A percentile compares a stretch with the other conserved stretches of the same genome.
Evolutionary conservation across 1,139 yeast species (phyloP).

Genomic region (Saccharomyces hybrid): DNA sequence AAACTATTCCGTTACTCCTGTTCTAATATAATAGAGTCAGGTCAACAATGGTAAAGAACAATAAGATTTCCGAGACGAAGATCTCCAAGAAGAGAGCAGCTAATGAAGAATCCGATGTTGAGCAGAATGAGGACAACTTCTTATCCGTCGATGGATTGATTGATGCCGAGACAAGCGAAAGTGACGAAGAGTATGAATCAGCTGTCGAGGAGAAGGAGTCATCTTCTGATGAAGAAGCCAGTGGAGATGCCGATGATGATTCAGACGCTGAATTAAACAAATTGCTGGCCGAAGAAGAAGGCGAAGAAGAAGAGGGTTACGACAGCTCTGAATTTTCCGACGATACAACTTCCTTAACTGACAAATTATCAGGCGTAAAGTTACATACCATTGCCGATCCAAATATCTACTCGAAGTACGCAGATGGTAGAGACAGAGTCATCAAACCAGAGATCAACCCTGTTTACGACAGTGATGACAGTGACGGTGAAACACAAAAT

Average conservation of each 20-base stretch:
- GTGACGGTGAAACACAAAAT: conserved; percentile 75
- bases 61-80: not conserved
- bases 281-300: conserved; percentile 46
- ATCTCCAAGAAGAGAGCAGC: conserved; percentile 28
- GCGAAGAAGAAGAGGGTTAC: conserved; percentile 31
- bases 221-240: conserved; percentile 19
- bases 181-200: conserved; percentile 14
- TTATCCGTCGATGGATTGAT: conserved; percentile 36
- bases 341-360: conserved; percentile 47
- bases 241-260: conserved; percentile 15
- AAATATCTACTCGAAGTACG: conserved; percentile 45
- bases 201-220: conserved; percentile 12
- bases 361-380: conserved; percentile 46
- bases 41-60: not conserved
- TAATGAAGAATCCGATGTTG: conserved; percentile 1
- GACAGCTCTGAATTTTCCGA: conserved; percentile 27
- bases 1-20: not conserved
- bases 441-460: conserved; percentile 89
- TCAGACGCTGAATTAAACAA: conserved; percentile 58
- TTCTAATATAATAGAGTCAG: not conserved
- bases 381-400: conserved; percentile 43
- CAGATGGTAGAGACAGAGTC: conserved; percentile 74
- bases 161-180: conserved; percentile 28
- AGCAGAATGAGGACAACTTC: conserved; percentile 28
- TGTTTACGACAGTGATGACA: conserved; percentile 85